A percentile compares a stretch with the other conserved stretches of the same genome.
Evolutionary conservation across 2,329 filamentous ascomycete species (phyloP).

Genomic region (Aspergillus floridensis): DNA sequence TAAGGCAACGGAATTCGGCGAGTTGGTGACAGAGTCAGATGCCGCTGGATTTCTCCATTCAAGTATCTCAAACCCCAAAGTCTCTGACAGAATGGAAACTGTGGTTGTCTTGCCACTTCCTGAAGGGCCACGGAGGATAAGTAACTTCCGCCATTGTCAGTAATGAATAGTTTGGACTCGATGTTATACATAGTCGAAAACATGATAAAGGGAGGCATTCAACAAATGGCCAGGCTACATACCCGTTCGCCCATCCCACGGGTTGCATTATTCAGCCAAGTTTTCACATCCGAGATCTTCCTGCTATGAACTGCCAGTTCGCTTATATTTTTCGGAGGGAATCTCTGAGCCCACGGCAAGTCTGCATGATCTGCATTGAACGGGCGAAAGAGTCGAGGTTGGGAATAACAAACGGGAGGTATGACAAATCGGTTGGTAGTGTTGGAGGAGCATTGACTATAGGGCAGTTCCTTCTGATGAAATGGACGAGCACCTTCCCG

Average conservation of each 20-base stretch:
- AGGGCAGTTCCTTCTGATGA: constrained; percentile 10
- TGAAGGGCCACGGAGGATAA: constrained; percentile 85
- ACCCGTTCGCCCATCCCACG: constrained; percentile 51
- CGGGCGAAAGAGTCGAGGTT: constrained; percentile 12
- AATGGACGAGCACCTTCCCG: constrained; percentile 8
- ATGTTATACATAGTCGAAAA: background rate
- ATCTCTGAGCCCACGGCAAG: constrained; percentile 85
- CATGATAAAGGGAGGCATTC: background rate
- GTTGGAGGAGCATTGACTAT: constrained; percentile 13
- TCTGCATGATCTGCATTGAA: constrained; percentile 44
- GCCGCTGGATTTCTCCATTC: constrained; percentile 87
- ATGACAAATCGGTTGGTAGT: constrained; percentile 31
- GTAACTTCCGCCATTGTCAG: constrained; percentile 59
- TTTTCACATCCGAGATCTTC: constrained; percentile 81
- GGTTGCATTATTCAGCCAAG: constrained; percentile 76
- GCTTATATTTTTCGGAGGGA: constrained; percentile 69
- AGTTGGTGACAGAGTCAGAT: constrained; percentile 58
- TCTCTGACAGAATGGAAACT: constrained; percentile 70
- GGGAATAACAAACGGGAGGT: constrained; percentile 1
- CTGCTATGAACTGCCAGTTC: constrained; percentile 93
- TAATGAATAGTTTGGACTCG: background rate
- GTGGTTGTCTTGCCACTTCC: constrained; percentile 93
- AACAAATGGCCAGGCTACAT: constrained; percentile 16
- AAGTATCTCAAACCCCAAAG: constrained; percentile 72
- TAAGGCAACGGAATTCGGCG: constrained; percentile 66